Conservation (phyloP, 208 protist species). For the Acanthamoeba castellanii region DNA sequence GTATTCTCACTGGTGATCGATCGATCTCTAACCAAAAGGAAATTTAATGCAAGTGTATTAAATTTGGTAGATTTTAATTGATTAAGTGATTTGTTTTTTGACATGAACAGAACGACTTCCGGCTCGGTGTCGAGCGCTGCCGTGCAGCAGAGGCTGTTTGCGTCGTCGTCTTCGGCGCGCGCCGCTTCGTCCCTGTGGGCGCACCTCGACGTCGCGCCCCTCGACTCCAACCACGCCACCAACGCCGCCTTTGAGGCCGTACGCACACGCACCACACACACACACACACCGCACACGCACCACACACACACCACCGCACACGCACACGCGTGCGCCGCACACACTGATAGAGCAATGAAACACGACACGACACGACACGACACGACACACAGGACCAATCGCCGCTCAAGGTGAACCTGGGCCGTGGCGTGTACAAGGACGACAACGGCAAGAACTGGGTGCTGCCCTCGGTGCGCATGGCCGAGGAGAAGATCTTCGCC, state of each 20-base stretch:
- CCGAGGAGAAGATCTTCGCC: slow-evolving; percentile 86
- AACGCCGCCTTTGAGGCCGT: slow-evolving; percentile 72
- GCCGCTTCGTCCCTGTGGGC: slow-evolving; percentile 69
- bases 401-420: slow-evolving; percentile 77
- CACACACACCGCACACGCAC: background rate
- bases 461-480: slow-evolving; percentile 76
- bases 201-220: slow-evolving; percentile 62
- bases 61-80: no score
- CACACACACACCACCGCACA: background rate
- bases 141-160: background rate
- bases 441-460: slow-evolving; percentile 79
- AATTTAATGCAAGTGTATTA: no score
- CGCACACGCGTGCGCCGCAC: background rate
- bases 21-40: no score
- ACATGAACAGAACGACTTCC: background rate
- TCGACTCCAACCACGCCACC: slow-evolving; percentile 71
- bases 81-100: no score
- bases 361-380: background rate
- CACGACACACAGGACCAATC: slow-evolving; percentile 54
- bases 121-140: background rate
- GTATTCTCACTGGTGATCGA: no score
- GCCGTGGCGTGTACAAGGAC: slow-evolving; percentile 74
- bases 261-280: background rate
- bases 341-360: background rate
- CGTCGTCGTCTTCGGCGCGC: slow-evolving; percentile 13